These are phyloP conservation scores for Alternaria viburni DNA, from an alignment of 2,329 filamentous ascomycete species.

Conservation along the genomic window DNA sequence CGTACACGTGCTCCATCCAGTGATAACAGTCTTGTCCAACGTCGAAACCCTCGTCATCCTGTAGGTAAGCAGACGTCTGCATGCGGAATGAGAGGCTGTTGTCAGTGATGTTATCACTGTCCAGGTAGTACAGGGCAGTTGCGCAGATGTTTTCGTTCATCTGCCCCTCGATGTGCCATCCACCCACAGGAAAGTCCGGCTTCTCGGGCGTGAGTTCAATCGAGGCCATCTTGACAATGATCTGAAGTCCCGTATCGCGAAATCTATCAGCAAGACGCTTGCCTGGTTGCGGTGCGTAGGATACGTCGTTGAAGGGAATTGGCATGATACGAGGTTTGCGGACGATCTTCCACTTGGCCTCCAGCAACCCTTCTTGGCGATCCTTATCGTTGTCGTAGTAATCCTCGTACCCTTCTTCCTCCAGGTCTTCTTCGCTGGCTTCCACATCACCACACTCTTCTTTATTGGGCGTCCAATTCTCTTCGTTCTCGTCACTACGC, in stretches of 20 bases:
- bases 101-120: conserved; percentile 64
- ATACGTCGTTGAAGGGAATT: conserved; percentile 14
- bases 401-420: background rate
- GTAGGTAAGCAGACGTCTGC: conserved; percentile 14
- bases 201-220: conserved; percentile 66
- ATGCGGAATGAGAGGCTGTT: conserved; percentile 30
- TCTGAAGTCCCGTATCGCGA: conserved; percentile 54
- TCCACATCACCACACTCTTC: conserved; percentile 6
- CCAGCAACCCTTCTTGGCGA: background rate
- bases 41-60: conserved; percentile 1
- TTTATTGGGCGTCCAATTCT: conserved; percentile 20
- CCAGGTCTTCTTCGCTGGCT: background rate
- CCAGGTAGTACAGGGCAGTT: conserved; percentile 68
- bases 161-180: conserved; percentile 59
- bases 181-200: conserved; percentile 60
- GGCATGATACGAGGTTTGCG: conserved; percentile 25
- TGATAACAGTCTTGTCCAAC: conserved; percentile 18
- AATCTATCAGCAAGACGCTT: conserved; percentile 21
- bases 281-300: conserved; percentile 18
- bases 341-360: conserved; percentile 21
- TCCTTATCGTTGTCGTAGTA: background rate
- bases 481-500: conserved; percentile 18
- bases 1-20: conserved; percentile 26
- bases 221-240: conserved; percentile 68
- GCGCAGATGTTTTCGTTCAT: conserved; percentile 70